These are phyloP conservation scores for Trichomonascus vanleenenianus DNA, from an alignment of 805 yeast genomes.

Conservation along the genomic window DNA sequence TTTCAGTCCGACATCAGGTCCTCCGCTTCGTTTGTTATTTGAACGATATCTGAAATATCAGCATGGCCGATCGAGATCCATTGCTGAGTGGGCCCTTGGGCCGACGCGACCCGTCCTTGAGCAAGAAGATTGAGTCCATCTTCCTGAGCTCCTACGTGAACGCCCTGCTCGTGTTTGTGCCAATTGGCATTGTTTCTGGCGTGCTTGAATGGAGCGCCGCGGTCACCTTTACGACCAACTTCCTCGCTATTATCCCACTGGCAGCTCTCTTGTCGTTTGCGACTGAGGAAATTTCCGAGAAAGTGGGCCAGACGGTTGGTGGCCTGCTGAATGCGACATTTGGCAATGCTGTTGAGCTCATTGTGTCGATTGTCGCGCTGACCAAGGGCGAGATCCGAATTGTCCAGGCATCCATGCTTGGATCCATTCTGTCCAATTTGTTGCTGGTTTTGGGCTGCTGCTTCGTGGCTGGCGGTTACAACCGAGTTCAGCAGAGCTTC, in stretches of 20 bases:
- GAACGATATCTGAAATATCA: no score
- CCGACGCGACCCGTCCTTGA: neutral
- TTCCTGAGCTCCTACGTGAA: conserved; percentile 58
- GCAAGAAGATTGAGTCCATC: conserved; percentile 12
- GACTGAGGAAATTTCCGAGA: conserved; percentile 83
- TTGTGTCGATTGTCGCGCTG: conserved; percentile 87
- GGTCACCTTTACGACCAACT: conserved; percentile 63
- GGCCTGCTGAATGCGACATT: conserved; percentile 94
- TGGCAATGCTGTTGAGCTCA: conserved; percentile 96
- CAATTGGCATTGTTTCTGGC: conserved; percentile 78
- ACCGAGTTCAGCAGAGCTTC: conserved; percentile 77
- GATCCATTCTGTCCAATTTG: conserved; percentile 83
- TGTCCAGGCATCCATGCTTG: conserved; percentile 96
- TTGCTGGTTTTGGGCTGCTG: conserved; percentile 92
- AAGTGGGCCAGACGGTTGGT: conserved; percentile 87
- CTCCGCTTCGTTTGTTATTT: no score
- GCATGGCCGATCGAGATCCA: no score
- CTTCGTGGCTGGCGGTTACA: conserved; percentile 86
- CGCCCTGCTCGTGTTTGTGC: conserved; percentile 73
- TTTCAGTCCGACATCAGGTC: no score
- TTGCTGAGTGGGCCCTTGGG: no score
- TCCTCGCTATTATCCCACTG: conserved; percentile 83
- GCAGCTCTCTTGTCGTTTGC: conserved; percentile 88
- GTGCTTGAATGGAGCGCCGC: conserved; percentile 44
- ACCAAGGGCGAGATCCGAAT: conserved; percentile 80